Evolutionary conservation across 441 rosid species (phyloP), one percentile per base, ranked within the genome.

Genomic region (Adansonia gregorii): DNA sequence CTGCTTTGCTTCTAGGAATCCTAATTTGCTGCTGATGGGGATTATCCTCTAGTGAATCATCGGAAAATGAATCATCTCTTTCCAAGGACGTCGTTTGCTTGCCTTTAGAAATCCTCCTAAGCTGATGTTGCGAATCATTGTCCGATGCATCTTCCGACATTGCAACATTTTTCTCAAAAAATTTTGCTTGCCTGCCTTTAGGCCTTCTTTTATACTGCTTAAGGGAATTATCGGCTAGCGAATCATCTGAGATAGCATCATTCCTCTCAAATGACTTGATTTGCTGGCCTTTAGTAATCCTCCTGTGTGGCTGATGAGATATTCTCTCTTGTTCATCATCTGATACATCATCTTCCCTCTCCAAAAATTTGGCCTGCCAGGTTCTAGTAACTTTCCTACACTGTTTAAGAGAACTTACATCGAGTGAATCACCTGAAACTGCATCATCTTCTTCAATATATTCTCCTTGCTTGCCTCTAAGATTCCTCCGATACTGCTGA

Each of bases 181-280:
- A 56, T 69, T 72, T 72, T 4, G 78, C 52, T 52, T 64, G 60
- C 64, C 68, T 84, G 79, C 72, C 58, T 70, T 64, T 59, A 8
- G 27, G 74, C 66, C 61, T 39, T 52, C 82, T 82, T 59, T 68
- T 76, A 46, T 31, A 76, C 83, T 78, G 84, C 77, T 68, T 73
- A 65, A 19, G 72, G 54, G 82, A 58, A 76, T 58, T 80, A 55
- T 78, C 84, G 60, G 77, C 86, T 65, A 73, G 78, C 68, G 86
- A 87, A 88, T 86, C 85, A 80, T 86, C 87, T 31, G 90, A 88
- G 85, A 78, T 80, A 80, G 81, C 91, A 79, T 81, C 86, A 19
- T 89, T 86, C 51, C 83, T 83, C 78, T 79, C 84, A 75, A 75
- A 77, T 46, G 51, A 78, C 77, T 74, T 81, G 68, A 72, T 61